Evolutionary conservation across 2,329 filamentous ascomycete species (phyloP), one percentile per base, ranked within the genome.

Genomic region (Byssoonygena ceratinophila): DNA sequence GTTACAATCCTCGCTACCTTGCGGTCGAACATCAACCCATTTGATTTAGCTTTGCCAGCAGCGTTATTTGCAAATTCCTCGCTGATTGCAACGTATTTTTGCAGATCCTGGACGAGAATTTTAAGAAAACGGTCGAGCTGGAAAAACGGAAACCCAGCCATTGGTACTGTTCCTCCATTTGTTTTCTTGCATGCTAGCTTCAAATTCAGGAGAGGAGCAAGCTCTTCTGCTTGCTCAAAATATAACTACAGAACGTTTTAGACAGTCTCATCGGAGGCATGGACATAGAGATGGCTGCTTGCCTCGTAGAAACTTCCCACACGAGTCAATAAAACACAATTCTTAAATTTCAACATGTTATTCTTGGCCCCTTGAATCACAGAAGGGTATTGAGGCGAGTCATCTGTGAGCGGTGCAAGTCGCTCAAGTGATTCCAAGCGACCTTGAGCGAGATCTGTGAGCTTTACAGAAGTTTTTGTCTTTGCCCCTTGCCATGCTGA

Each of bases 261-360:
- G 41, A 9, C 16, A n/a, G 20, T 32, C 7, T 50, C n/a, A 1
- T 41, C 5, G 18, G 3, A 5, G 3, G n/a, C 14, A 32, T 34
- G 16, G 8, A 27, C 20, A 23, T 36, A 16, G 6, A 31, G 23
- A 6, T 31, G 14, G 8, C n/a, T 9, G 6, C 50, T 46, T 68
- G 76, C 76, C 70, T 98, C 92, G 69, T 97, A 98, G 70, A 98
- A 98, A 55, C 90, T 84, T 52, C 92, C 92, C 25, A 98, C 89
- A 53, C 91, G 81, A 3, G 92, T 98, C 55, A 98, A 72, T 6
- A 98, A 69, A 36, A 98, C 85, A 69, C 91, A 97, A 61, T 94
- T 88, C 62, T 83, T 80, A 70, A 94, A 96, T 62, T 85, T 89
- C 59, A 82, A 78, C 84, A 97, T 95, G 70, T 95, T 94, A 59